Conservation (phyloP, 2,329 filamentous ascomycete species). For the Cladosporium sp. region DNA sequence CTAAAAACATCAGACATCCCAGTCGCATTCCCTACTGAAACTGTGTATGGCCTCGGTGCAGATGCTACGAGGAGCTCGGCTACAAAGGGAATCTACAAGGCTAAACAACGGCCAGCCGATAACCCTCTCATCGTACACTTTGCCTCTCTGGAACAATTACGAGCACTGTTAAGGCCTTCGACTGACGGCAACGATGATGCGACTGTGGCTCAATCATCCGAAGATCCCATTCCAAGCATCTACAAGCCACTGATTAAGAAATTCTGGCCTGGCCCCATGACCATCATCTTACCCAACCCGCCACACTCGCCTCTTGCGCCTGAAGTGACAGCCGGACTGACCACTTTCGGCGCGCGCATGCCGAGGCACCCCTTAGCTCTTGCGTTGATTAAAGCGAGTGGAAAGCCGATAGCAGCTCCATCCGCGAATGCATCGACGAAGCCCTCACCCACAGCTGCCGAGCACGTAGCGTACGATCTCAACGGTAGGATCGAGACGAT, state of each 20-base stretch:
- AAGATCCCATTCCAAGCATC: constrained; percentile 65
- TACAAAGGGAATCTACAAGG: constrained; percentile 87
- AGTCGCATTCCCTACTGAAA: constrained; percentile 96
- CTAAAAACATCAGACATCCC: constrained; percentile 69
- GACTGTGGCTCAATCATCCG: constrained; percentile 27
- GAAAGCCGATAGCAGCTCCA: constrained; percentile 81
- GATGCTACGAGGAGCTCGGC: constrained; percentile 84
- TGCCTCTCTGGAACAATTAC: constrained; percentile 75
- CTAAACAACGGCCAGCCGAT: constrained; percentile 87
- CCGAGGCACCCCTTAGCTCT: constrained; percentile 82
- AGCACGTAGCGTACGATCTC: constrained; percentile 86
- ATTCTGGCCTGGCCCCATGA: constrained; percentile 96
- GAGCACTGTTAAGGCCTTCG: constrained; percentile 57
- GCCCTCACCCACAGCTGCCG: constrained; percentile 86
- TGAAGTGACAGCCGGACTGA: constrained; percentile 86
- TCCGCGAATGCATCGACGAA: constrained; percentile 94
- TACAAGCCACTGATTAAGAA: constrained; percentile 75
- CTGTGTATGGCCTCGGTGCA: constrained; percentile 94
- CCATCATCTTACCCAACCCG: constrained; percentile 81
- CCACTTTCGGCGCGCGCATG: constrained; percentile 88
- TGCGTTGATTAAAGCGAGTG: constrained; percentile 78
- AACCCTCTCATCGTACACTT: constrained; percentile 96
- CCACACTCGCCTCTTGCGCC: constrained; percentile 70
- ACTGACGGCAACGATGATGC: constrained; percentile 18
- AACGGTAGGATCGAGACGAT: constrained; percentile 81